phyloP scores from a whole-genome alignment of 345 rosid species.

The Populus deltoides region DNA sequence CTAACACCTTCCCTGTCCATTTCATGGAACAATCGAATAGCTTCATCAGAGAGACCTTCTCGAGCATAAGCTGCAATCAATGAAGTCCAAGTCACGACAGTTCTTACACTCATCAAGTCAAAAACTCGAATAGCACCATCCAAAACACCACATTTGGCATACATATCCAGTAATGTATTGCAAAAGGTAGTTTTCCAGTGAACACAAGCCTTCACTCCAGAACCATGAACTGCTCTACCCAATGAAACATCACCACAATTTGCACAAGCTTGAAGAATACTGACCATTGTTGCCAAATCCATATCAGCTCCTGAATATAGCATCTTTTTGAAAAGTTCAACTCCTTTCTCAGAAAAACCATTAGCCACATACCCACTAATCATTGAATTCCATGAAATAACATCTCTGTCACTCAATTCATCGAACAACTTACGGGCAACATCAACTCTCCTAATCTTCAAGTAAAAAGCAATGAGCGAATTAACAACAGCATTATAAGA shows the following conservation, averaged over 20 bases:
- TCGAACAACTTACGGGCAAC: slow-evolving; percentile 53
- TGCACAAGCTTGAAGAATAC: slow-evolving; percentile 57
- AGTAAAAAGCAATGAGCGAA: slow-evolving; percentile 47
- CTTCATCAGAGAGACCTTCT: slow-evolving; percentile 46
- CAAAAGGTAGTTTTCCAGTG: slow-evolving; percentile 31
- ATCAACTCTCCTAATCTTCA: slow-evolving; percentile 37
- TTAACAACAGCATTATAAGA: slow-evolving; percentile 42
- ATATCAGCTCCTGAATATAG: slow-evolving; percentile 27
- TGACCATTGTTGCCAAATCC: slow-evolving; percentile 51
- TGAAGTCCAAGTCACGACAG: slow-evolving; percentile 69
- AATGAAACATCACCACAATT: slow-evolving; percentile 26
- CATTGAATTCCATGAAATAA: slow-evolving; percentile 67
- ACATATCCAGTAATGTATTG: slow-evolving; percentile 65
- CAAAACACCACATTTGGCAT: slow-evolving; percentile 55
- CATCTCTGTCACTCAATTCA: slow-evolving; percentile 56
- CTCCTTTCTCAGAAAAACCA: slow-evolving; percentile 38
- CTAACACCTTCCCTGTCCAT: slow-evolving; percentile 51
- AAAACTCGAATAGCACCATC: slow-evolving; percentile 50
- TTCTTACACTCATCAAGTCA: slow-evolving; percentile 42
- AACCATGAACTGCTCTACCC: slow-evolving; percentile 51
- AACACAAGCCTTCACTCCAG: slow-evolving; percentile 45
- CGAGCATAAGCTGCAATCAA: slow-evolving; percentile 74
- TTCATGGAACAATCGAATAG: slow-evolving; percentile 46
- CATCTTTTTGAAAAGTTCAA: slow-evolving; percentile 46
- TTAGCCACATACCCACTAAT: slow-evolving; percentile 50